Conservation (phyloP, 2,329 filamentous ascomycete genomes). For the Colletotrichum sp. region DNA sequence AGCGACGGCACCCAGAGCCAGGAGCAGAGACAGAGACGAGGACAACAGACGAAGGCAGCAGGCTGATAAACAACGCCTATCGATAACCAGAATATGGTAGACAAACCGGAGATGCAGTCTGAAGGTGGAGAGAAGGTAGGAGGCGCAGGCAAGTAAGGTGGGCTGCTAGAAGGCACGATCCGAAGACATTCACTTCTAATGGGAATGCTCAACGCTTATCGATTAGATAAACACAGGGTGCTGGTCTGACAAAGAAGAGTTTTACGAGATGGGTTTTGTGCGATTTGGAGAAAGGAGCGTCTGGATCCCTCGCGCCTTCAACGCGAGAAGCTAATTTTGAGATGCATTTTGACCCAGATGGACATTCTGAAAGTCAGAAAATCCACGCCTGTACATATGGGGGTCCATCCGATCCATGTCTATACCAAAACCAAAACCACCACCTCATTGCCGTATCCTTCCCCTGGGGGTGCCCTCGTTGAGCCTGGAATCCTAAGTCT, state of each 20-base stretch:
- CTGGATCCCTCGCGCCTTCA: background rate
- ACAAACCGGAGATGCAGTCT: no score
- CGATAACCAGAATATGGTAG: no score
- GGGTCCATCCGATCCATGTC: background rate
- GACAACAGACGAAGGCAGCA: no score
- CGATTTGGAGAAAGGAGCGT: background rate
- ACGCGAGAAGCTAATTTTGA: background rate
- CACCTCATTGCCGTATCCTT: background rate
- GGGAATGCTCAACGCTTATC: background rate
- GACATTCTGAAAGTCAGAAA: background rate
- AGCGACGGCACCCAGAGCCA: no score
- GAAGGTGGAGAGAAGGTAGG: no score
- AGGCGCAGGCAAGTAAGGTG: background rate
- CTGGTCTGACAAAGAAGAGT: background rate
- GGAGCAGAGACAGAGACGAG: no score
- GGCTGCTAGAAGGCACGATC: background rate
- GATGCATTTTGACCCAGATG: background rate
- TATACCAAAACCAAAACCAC: background rate
- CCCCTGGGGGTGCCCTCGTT: background rate
- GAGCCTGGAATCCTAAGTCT: background rate
- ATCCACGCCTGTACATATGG: background rate
- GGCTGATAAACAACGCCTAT: no score
- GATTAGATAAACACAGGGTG: background rate
- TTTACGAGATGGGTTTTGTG: background rate
- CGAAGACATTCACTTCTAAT: background rate